Conservation (phyloP, 2,329 filamentous ascomycete species). For the Fusarium mangiferae region DNA sequence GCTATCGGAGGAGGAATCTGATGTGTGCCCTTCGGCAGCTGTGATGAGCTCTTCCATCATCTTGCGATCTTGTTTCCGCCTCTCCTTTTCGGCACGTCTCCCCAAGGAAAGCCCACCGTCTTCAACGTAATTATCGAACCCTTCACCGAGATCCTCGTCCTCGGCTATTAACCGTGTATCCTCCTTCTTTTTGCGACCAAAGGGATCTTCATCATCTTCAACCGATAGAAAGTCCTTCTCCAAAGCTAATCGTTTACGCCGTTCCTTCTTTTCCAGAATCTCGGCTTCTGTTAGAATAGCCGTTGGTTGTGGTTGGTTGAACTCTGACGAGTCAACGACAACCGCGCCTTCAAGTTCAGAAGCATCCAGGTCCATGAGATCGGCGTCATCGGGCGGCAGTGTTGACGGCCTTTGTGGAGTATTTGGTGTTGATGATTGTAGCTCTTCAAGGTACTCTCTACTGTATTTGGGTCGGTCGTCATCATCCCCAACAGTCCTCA, state of each 20-base stretch:
- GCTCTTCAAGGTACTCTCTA: conserved; percentile 85
- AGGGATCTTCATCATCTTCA: conserved; percentile 64
- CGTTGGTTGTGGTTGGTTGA: conserved; percentile 48
- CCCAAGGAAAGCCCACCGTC: conserved; percentile 84
- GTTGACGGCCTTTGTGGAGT: conserved; percentile 74
- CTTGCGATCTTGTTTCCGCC: conserved; percentile 70
- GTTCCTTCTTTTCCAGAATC: conserved; percentile 90
- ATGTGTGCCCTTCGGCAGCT: conserved; percentile 75
- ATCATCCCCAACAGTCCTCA: conserved; percentile 67
- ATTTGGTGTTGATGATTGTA: conserved; percentile 86
- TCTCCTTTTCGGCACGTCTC: conserved; percentile 80
- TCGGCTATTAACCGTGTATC: conserved; percentile 82
- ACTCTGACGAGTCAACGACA: conserved; percentile 65
- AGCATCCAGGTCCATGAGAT: conserved; percentile 66
- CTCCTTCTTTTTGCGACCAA: conserved; percentile 65
- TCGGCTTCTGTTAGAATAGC: conserved; percentile 83
- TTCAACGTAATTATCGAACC: conserved; percentile 91
- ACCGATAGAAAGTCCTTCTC: conserved; percentile 74
- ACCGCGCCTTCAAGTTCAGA: conserved; percentile 71
- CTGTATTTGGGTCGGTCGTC: conserved; percentile 83
- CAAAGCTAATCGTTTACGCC: conserved; percentile 82
- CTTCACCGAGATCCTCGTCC: conserved; percentile 92
- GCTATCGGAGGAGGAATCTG: conserved; percentile 74
- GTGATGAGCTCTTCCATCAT: conserved; percentile 88
- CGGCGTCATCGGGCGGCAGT: conserved; percentile 57